Evolutionary conservation across 1,284 basidiomycete genomes (phyloP), one percentile per base, ranked within the genome.

Genomic region (Cystobasidium pallidum): DNA sequence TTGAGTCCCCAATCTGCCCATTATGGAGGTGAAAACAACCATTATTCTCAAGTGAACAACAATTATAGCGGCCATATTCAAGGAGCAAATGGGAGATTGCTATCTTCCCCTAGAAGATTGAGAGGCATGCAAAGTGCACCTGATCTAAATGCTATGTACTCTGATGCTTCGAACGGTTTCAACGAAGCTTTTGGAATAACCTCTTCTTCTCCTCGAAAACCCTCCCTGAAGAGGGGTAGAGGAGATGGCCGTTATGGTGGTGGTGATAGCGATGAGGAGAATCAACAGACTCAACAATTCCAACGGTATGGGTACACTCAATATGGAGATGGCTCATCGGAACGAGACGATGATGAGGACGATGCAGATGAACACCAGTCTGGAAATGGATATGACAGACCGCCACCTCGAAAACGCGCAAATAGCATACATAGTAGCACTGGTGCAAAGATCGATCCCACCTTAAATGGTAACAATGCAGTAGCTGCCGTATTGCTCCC

Each of bases 61-160:
- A 34, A 49, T 30, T 3, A 65, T 19, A n/a, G n/a, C n/a, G n/a
- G n/a, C n/a, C n/a, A 71, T 43, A 21, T 52, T 7, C 39, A 36
- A 19, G 21, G 21, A 28, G 17, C 10, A 21, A 54, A 51, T 47
- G 68, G 68, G 10, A 36, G 68, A 47, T 45, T 39, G 7, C 54
- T 71, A 10, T 71, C 68, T 8, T 71, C 68, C 6, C 68, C 68
- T 57, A 45, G 68, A 15, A 21, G 68, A 8, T 47, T 71, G 15
- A 41, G 61, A 32, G 68, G 68, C 17, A 71, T 71, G 68, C 59
- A 64, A 24, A 71, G 68, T 57, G 68, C 68, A 13, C 68, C 68
- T 63, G 61, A 71, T 71, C 47, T 71, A 8, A 58, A 58, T 17
- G 36, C 28, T 19, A 54, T 63, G 47, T 71, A 71, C 39, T 49